These are phyloP conservation scores for Coemansia sp. DNA, from an alignment of 192 early-diverging fungal genomes.

Conservation along the genomic window DNA sequence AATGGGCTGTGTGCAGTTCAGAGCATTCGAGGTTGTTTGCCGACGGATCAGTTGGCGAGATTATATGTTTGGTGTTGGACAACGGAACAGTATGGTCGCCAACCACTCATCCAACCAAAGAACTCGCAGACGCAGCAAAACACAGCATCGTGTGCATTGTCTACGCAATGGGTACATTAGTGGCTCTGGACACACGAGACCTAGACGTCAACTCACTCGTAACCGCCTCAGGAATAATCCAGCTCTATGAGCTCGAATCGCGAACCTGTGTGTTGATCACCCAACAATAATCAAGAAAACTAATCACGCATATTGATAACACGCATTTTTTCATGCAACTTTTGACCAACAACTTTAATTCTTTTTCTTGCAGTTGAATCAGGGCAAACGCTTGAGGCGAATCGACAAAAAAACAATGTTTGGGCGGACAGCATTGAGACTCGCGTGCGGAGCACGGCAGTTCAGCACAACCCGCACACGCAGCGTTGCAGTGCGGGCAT, in stretches of 20 bases:
- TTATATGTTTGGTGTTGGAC: constrained; percentile 6
- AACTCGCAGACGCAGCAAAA: not conserved
- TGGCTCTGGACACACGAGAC: constrained; percentile 7
- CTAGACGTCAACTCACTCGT: constrained; percentile 2
- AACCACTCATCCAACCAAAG: not conserved
- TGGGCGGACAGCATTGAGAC: constrained; percentile 4
- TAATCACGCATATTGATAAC: not conserved
- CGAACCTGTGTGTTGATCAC: not conserved
- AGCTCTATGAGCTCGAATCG: not conserved
- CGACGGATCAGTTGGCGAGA: not conserved
- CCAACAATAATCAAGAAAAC: too few species aligned
- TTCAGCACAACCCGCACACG: constrained; percentile 24
- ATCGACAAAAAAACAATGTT: not conserved
- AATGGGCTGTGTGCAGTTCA: not conserved
- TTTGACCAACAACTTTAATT: not conserved
- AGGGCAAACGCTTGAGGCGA: not conserved
- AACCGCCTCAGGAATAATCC: not conserved
- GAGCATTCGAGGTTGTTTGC: not conserved
- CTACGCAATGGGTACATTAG: not conserved
- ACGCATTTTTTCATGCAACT: not conserved
- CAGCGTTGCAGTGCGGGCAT: constrained; percentile 18
- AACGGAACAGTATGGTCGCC: constrained; percentile 7
- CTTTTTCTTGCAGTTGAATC: not conserved
- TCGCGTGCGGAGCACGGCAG: constrained; percentile 7
- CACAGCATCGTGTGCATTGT: not conserved